These are phyloP conservation scores for Thinopyrum elongatum DNA, from an alignment of 176 grass and related monocot genomes.

Conservation along the genomic window DNA sequence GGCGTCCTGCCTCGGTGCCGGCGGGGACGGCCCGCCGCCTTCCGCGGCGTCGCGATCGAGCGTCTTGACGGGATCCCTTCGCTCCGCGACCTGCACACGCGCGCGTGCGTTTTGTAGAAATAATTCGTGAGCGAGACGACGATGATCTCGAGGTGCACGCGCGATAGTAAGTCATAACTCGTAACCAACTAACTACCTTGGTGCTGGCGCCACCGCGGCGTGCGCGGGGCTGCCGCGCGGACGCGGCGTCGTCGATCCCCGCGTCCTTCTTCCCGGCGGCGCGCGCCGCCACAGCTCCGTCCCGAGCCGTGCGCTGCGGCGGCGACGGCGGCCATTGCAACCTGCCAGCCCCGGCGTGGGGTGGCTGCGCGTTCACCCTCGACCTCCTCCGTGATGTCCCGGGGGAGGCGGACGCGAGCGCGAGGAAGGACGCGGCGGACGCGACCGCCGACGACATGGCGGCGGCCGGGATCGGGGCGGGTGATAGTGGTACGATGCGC, in stretches of 20 bases:
- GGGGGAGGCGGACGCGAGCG: conserved; percentile 13
- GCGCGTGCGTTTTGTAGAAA: background rate
- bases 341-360: background rate
- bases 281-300: background rate
- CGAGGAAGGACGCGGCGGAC: conserved; percentile 30
- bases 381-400: background rate
- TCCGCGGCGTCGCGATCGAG: conserved; percentile 1
- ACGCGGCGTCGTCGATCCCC: background rate
- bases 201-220: background rate
- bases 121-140: background rate
- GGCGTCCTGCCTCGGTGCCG: background rate
- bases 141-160: background rate
- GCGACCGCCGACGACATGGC: conserved; percentile 35
- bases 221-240: background rate
- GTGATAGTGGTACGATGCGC: background rate
- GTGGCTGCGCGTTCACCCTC: background rate
- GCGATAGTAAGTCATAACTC: background rate
- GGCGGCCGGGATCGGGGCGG: background rate
- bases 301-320: background rate
- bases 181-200: background rate
- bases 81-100: conserved; percentile 23
- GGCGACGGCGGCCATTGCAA: conserved; percentile 7
- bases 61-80: conserved; percentile 21
- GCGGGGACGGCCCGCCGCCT: background rate
- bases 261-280: background rate